phyloP scores from a whole-genome alignment of 2,329 filamentous ascomycete species.

The Mycogone perniciosa region DNA sequence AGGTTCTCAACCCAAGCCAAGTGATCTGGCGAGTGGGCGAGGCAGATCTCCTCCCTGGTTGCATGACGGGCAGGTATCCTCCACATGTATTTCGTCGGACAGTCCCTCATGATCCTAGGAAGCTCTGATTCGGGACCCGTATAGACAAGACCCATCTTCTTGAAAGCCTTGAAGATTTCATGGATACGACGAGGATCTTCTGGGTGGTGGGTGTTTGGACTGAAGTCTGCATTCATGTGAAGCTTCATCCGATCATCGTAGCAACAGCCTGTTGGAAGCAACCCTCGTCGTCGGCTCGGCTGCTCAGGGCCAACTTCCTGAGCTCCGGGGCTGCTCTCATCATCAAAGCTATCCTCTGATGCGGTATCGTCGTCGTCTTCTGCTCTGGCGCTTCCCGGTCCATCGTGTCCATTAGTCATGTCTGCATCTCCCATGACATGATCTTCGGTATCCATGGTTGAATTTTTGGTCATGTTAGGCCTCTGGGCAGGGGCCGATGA shows the following conservation, averaged over 20 bases:
- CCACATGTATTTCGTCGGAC: conserved; percentile 59
- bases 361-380: conserved; percentile 28
- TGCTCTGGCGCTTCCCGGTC: conserved; percentile 15
- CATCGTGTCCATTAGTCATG: conserved; percentile 20
- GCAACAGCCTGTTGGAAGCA: conserved; percentile 68
- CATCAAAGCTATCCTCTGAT: conserved; percentile 29
- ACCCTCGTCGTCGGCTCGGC: conserved; percentile 37
- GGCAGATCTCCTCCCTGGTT: conserved; percentile 69
- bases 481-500: not conserved
- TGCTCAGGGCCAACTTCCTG: conserved; percentile 33
- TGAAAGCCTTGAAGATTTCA: conserved; percentile 86
- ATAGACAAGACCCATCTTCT: conserved; percentile 70
- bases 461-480: conserved; percentile 16
- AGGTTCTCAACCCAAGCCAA: conserved; percentile 67
- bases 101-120: conserved; percentile 42
- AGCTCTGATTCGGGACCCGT: conserved; percentile 51
- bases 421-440: conserved; percentile 38
- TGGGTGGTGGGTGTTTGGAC: conserved; percentile 73
- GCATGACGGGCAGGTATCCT: conserved; percentile 75
- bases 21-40: conserved; percentile 72
- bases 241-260: conserved; percentile 96
- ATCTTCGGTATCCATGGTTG: conserved; percentile 38
- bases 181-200: conserved; percentile 91
- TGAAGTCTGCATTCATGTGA: conserved; percentile 78
- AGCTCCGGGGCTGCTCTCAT: conserved; percentile 30